Evolutionary conservation across 2,329 filamentous ascomycete species (phyloP).

Genomic region (Sporothrix phasma): DNA sequence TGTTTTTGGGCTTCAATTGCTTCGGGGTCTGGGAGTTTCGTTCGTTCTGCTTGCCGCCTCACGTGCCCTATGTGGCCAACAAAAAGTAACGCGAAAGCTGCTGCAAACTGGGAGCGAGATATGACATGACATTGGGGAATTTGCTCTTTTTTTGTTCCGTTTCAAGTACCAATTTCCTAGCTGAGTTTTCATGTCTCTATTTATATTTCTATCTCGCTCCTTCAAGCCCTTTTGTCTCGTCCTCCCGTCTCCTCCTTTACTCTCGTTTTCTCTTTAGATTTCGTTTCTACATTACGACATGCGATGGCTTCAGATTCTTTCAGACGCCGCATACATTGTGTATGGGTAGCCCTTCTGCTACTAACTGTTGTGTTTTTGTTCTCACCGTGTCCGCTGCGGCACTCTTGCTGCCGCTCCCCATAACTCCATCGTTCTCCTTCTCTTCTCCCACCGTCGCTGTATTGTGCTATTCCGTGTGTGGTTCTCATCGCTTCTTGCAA

Average conservation of each 20-base stretch:
- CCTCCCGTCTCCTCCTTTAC: not conserved
- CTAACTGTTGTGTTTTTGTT: not conserved
- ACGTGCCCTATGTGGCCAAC: not conserved
- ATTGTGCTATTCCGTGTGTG: not conserved
- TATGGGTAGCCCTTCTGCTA: conserved; percentile 7
- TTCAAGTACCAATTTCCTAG: not conserved
- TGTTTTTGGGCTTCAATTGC: not conserved
- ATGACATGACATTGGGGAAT: conserved; percentile 5
- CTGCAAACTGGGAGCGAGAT: conserved; percentile 4
- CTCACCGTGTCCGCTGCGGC: not conserved
- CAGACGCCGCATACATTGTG: conserved; percentile 23
- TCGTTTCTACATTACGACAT: conserved; percentile 22
- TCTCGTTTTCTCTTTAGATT: conserved; percentile 16
- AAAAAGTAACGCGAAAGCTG: conserved; percentile 9
- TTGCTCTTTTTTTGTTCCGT: not conserved
- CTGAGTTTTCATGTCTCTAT: not conserved
- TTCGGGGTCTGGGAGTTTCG: conserved; percentile 7
- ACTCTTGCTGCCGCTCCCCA: not conserved
- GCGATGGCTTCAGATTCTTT: conserved; percentile 21
- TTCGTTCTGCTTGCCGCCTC: conserved; percentile 1
- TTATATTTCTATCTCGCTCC: not conserved
- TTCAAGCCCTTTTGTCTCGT: not conserved
- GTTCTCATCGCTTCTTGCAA: not conserved
- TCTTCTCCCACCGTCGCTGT: too few relatives aligned
- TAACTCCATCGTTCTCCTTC: not conserved